Evolutionary conservation across 2,329 filamentous ascomycete species (phyloP).

Genomic region (Fusarium sulawesiense): DNA sequence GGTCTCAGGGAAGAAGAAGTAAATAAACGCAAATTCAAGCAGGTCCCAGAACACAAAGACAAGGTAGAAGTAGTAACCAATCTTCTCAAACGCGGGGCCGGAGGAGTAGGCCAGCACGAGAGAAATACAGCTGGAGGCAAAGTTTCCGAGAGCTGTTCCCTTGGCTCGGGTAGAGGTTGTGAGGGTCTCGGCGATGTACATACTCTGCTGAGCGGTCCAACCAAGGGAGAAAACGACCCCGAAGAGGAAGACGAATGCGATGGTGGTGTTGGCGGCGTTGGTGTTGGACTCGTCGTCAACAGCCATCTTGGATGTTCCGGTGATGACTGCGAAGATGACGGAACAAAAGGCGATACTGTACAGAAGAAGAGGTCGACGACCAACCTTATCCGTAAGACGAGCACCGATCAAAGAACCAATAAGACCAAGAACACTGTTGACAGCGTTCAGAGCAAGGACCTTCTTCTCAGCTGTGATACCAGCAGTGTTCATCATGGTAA

Average conservation of each 20-base stretch:
- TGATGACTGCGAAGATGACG: slow-evolving; percentile 61
- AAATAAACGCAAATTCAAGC: slow-evolving; percentile 56
- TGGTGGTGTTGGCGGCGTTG: slow-evolving; percentile 35
- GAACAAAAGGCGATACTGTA: slow-evolving; percentile 54
- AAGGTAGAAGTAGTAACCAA: slow-evolving; percentile 58
- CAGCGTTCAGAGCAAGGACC: slow-evolving; percentile 61
- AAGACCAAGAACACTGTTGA: slow-evolving; percentile 61
- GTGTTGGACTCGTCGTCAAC: slow-evolving; percentile 46
- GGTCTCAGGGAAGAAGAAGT: slow-evolving; percentile 62
- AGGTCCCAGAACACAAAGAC: slow-evolving; percentile 60
- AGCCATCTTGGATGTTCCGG: slow-evolving; percentile 23
- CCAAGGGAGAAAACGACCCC: slow-evolving; percentile 64
- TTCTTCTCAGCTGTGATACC: slow-evolving; percentile 50
- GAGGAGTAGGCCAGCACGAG: slow-evolving; percentile 59
- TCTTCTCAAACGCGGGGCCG: slow-evolving; percentile 56
- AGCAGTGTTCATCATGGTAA: slow-evolving; percentile 53
- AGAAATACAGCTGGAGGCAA: slow-evolving; percentile 52
- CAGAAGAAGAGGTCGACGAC: slow-evolving; percentile 64
- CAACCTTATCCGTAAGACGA: slow-evolving; percentile 53
- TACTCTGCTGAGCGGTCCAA: slow-evolving; percentile 59
- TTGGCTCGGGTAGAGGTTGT: slow-evolving; percentile 51
- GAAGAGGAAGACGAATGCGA: slow-evolving; percentile 59
- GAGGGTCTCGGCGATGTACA: slow-evolving; percentile 52
- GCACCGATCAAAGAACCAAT: slow-evolving; percentile 57
- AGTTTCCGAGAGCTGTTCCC: slow-evolving; percentile 55